These are phyloP conservation scores for Hypholoma sublateritium DNA, from an alignment of 768 basidiomycete genomes.

Conservation along the genomic window DNA sequence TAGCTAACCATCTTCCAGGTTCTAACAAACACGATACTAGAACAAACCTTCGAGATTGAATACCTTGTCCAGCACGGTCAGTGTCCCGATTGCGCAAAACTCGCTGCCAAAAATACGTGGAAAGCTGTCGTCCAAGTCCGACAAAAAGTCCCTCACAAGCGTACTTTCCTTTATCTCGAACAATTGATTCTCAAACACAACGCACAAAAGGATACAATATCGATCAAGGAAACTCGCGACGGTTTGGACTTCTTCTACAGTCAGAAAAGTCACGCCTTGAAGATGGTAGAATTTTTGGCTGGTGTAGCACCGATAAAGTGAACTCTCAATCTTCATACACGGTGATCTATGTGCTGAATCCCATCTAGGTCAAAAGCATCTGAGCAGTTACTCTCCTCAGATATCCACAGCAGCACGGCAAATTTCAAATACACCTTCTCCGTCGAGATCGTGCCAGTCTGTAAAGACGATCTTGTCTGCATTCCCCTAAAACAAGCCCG, in stretches of 20 bases:
- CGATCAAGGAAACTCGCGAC: conserved; percentile 89
- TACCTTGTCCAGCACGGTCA: conserved; percentile 94
- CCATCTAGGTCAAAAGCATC: conserved; percentile 78
- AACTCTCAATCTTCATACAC: neutral
- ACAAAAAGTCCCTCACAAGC: conserved; percentile 97
- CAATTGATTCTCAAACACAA: conserved; percentile 96
- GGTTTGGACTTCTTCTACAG: conserved; percentile 98
- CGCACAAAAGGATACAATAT: conserved; percentile 95
- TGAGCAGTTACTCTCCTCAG: conserved; percentile 90
- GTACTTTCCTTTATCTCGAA: conserved; percentile 96
- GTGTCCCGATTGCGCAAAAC: conserved; percentile 89
- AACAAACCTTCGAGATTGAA: conserved; percentile 97
- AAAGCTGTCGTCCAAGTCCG: conserved; percentile 98
- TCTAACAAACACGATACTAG: conserved; percentile 90
- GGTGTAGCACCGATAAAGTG: conserved; percentile 88
- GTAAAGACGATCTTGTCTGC: conserved; percentile 96
- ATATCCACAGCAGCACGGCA: conserved; percentile 89
- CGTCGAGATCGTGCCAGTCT: conserved; percentile 94
- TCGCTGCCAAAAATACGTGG: conserved; percentile 99
- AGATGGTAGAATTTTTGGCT: conserved; percentile 93
- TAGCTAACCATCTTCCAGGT: conserved; percentile 42
- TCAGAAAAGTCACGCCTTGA: conserved; percentile 85
- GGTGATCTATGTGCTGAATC: conserved; percentile 4
- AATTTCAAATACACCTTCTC: conserved; percentile 99
- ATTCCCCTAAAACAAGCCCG: conserved; percentile 83